Evolutionary conservation across 495 filamentous ascomycete genomes (phyloP).

Genomic region (Xylaria acuta): DNA sequence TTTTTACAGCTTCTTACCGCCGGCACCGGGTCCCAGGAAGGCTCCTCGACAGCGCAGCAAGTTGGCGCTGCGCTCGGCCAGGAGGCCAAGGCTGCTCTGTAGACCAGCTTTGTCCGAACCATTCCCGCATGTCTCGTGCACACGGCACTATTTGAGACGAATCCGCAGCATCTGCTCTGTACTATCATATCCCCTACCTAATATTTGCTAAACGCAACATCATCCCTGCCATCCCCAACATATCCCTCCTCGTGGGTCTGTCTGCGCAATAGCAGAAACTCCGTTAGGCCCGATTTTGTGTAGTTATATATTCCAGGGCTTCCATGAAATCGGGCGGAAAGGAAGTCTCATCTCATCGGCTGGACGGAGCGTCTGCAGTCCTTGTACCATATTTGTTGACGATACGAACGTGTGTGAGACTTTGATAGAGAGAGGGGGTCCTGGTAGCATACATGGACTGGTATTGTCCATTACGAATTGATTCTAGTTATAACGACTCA

Average conservation of each 20-base stretch:
- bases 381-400: conserved; percentile 27
- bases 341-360: conserved; percentile 24
- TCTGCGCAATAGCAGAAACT: not conserved
- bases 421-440: conserved; percentile 14
- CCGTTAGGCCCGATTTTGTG: not conserved
- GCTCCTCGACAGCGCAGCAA: conserved; percentile 42
- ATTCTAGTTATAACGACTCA: conserved; percentile 26
- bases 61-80: conserved; percentile 43
- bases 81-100: conserved; percentile 44
- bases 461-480: conserved; percentile 31
- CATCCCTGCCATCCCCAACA: not conserved
- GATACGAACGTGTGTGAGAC: conserved; percentile 18
- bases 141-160: not conserved
- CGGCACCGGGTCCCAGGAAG: conserved; percentile 30
- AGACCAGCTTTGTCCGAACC: not conserved
- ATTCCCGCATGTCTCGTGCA: not conserved
- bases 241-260: not conserved
- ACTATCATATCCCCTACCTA: conserved; percentile 11
- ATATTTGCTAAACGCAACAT: conserved; percentile 8
- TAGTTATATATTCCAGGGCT: not conserved
- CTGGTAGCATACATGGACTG: conserved; percentile 28
- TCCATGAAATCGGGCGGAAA: not conserved
- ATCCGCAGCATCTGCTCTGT: conserved; percentile 2
- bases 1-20: conserved; percentile 46
- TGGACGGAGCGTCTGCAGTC: conserved; percentile 16